Evolutionary conservation across 2,329 filamentous ascomycete species (phyloP).

Genomic region (Aspergillus glaucus): DNA sequence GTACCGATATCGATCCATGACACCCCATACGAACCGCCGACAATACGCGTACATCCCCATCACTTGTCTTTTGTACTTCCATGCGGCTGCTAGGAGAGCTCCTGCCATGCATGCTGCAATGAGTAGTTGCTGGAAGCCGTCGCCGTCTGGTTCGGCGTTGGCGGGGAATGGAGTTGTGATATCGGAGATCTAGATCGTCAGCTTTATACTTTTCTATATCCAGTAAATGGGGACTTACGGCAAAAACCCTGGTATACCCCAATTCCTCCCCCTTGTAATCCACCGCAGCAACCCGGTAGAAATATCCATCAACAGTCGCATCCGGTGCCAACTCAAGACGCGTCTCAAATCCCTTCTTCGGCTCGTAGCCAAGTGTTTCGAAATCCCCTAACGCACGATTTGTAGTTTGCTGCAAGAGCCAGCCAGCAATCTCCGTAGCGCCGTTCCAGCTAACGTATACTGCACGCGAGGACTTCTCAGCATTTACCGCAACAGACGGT

Average conservation of each 20-base stretch:
- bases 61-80: constrained; percentile 2
- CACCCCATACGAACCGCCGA: neutral
- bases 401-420: constrained; percentile 17
- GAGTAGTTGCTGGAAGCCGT: constrained; percentile 3
- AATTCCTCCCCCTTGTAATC: constrained; percentile 13
- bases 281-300: constrained; percentile 17
- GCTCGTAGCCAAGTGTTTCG: constrained; percentile 5
- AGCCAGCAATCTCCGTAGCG: constrained; percentile 27
- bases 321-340: constrained; percentile 7
- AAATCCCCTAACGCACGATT: constrained; percentile 12
- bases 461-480: constrained; percentile 1
- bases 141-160: neutral
- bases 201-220: neutral
- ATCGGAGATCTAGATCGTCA: neutral
- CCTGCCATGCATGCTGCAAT: constrained; percentile 5
- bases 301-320: constrained; percentile 6
- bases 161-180: neutral
- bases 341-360: constrained; percentile 19
- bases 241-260: constrained; percentile 13
- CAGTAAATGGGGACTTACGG: neutral
- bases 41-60: neutral
- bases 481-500: constrained; percentile 16
- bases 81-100: constrained; percentile 2
- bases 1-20: neutral
- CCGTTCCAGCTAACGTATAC: constrained; percentile 33